Percentiles rank a stretch among this genome's conserved stretches.
These are phyloP conservation scores for Clitopilus passeckerianus DNA, from an alignment of 768 basidiomycete genomes.

Conservation along the genomic window DNA sequence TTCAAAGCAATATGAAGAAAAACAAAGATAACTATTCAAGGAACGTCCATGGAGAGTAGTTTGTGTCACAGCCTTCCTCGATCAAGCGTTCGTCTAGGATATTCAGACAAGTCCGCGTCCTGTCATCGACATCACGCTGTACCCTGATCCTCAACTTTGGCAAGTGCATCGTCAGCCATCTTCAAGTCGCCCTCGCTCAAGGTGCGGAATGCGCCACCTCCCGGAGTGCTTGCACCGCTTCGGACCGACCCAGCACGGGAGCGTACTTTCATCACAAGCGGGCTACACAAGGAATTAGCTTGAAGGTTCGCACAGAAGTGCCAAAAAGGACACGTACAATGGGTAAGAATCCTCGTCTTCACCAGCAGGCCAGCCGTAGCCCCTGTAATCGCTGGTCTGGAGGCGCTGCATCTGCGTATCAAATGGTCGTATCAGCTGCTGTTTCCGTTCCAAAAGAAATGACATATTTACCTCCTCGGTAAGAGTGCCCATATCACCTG, in stretches of 20 bases:
- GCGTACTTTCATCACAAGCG: conserved; percentile 85
- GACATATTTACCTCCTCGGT: conserved; percentile 65
- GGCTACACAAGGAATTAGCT: conserved; percentile 40
- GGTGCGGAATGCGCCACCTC: conserved; percentile 73
- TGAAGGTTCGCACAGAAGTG: conserved; percentile 1
- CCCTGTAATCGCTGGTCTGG: conserved; percentile 81
- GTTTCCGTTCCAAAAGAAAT: background rate
- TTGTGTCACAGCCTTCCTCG: too few relatives aligned
- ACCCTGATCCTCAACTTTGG: conserved; percentile 26
- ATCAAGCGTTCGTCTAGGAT: background rate
- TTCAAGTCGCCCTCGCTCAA: conserved; percentile 84
- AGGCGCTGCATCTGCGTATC: conserved; percentile 74
- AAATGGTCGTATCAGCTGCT: background rate
- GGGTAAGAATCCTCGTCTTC: conserved; percentile 93
- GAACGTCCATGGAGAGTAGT: too few relatives aligned
- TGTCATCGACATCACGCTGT: background rate
- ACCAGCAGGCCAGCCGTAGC: conserved; percentile 53
- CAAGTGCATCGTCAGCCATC: conserved; percentile 85
- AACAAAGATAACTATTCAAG: too few relatives aligned
- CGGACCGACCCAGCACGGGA: conserved; percentile 75
- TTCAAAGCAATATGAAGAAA: too few relatives aligned
- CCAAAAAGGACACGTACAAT: conserved; percentile 50
- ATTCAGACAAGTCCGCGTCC: background rate
- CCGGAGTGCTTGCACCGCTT: conserved; percentile 75
- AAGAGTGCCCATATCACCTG: conserved; percentile 88